Base-by-base conservation (phyloP, 2,329 filamentous ascomycete genomes). In the Amphichorda felina region DNA sequence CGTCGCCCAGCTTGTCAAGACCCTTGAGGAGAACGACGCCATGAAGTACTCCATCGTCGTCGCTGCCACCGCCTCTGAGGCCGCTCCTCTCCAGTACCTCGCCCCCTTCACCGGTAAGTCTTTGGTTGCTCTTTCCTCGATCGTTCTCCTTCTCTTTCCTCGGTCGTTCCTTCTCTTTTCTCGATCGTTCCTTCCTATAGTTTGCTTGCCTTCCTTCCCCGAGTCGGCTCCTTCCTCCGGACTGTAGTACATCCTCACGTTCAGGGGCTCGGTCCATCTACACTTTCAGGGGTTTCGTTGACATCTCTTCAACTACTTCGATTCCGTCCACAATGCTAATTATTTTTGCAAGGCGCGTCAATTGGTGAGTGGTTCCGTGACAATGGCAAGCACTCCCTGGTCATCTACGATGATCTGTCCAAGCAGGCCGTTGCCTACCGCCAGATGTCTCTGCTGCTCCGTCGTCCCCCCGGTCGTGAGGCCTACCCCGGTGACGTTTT, bases 401-500 rank as follows among this genome's bases (percentile, higher is more conserved):
- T 96, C 57, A 75, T 94, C 65, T 95, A 75, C 61, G 91, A 98
- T 56, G 91, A 96, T 76, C 71, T 96, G 44, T 89, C 84, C 51
- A 96, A 96, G 80, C 91, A 96, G 71, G 89, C 89, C 46, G 88
- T 95, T 41, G 88, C 88, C 39, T 94, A 95, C 68, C 86, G 91
- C 70, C 91, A 98, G 64, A 96, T 96, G 91, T 95, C 88, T 47
- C 82, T 98, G 46, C 72, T 98, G 50, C 87, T 96, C 56, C 87
- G 91, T 72, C 88, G 91, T 68, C 91, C 91, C 56, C 91, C 89
- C 45, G 91, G 89, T 64, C 88, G 91, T 88, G 91, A 96, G 80
- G 89, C 89, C 45, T 98, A 94, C 75, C 91, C 91, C 56, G 91
- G 91, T 75, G 89, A 96, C 57, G 88, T 96, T 53, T 95, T 95